phyloP scores from a whole-genome alignment of 2,329 filamentous ascomycete species.

The Stachybotrys elegans region DNA sequence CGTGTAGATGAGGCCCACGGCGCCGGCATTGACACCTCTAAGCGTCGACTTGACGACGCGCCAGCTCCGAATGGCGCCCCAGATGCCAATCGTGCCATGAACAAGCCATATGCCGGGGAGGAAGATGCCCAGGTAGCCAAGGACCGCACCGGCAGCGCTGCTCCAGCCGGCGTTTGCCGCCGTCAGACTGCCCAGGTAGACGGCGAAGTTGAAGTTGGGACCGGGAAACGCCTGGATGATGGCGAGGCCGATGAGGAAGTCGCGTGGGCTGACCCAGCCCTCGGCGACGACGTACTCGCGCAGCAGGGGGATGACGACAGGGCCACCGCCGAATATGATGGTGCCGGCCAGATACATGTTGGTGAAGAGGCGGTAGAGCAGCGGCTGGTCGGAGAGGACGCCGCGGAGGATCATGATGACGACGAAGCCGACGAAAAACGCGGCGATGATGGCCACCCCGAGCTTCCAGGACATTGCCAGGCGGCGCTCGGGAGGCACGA shows the following conservation, averaged over 20 bases:
- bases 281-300: constrained; percentile 60
- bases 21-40: constrained; percentile 51
- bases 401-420: constrained; percentile 48
- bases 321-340: constrained; percentile 60
- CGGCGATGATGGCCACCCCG: constrained; percentile 29
- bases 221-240: constrained; percentile 64
- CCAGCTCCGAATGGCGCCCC: constrained; percentile 39
- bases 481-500: constrained; percentile 19
- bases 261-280: constrained; percentile 64
- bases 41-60: constrained; percentile 40
- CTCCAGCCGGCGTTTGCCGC: constrained; percentile 29
- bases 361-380: constrained; percentile 58
- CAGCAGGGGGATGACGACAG: constrained; percentile 60
- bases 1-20: constrained; percentile 55
- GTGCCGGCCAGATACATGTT: constrained; percentile 73
- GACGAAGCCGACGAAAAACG: constrained; percentile 50
- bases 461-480: constrained; percentile 32
- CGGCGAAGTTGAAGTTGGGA: constrained; percentile 42
- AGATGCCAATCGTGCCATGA: constrained; percentile 45
- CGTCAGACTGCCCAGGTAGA: constrained; percentile 48
- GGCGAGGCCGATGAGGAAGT: constrained; percentile 69
- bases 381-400: constrained; percentile 31
- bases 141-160: constrained; percentile 35
- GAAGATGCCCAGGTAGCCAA: constrained; percentile 47
- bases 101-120: constrained; percentile 39